A percentile compares a stretch with the other conserved stretches of the same genome.
Conservation (phyloP, 1,139 yeast genomes). For the Geotrichum citri-aurantii region DNA sequence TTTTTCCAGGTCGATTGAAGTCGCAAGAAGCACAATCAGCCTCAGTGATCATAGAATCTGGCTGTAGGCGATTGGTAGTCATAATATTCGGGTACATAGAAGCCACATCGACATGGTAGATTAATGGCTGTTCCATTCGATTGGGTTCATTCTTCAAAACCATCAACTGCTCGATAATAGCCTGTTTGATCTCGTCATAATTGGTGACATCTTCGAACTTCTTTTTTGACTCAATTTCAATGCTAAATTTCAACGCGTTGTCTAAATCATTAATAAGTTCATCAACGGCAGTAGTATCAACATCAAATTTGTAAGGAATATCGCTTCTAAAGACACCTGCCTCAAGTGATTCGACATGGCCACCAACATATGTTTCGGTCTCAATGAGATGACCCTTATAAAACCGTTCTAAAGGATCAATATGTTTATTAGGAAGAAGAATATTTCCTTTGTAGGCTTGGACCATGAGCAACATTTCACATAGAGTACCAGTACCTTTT, state of each 20-base stretch:
- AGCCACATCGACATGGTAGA: constrained; percentile 97
- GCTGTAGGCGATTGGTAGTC: constrained; percentile 96
- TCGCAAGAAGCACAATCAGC: constrained; percentile 98
- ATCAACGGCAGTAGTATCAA: constrained; percentile 80
- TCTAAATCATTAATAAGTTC: constrained; percentile 70
- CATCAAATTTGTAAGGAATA: constrained; percentile 62
- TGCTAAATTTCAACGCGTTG: constrained; percentile 71
- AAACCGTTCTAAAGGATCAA: constrained; percentile 87
- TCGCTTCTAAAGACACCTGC: constrained; percentile 98
- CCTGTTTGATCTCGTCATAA: constrained; percentile 63
- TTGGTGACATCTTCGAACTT: constrained; percentile 71
- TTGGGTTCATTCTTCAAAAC: constrained; percentile 57
- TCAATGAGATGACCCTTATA: constrained; percentile 91
- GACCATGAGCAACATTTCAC: constrained; percentile 97
- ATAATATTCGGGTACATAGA: constrained; percentile 99
- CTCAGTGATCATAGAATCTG: constrained; percentile 94
- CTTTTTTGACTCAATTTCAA: constrained; percentile 74
- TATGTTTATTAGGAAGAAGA: constrained; percentile 84
- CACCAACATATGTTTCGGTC: constrained; percentile 97
- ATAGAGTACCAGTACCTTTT: constrained; percentile 97
- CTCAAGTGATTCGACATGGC: constrained; percentile 95
- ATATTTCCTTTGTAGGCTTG: constrained; percentile 81
- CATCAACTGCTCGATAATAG: constrained; percentile 50
- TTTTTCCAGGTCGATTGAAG: constrained; percentile 90
- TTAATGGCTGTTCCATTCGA: constrained; percentile 73